Evolutionary conservation across 176 grass and related monocot species (phyloP), one percentile per base, ranked within the genome.

Genomic region (Lolium multiflorum): DNA sequence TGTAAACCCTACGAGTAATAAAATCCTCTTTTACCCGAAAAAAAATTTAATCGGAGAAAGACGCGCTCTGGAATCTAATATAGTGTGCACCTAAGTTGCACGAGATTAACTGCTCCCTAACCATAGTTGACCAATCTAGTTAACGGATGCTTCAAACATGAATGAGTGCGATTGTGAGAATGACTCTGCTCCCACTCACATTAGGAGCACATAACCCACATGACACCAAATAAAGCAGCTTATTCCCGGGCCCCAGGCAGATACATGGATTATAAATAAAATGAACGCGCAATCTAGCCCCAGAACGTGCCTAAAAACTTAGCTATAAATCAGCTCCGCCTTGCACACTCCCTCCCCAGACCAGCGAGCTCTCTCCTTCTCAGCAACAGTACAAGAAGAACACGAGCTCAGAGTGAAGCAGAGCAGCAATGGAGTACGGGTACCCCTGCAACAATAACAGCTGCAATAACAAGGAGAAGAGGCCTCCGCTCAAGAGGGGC

Each of bases 361-460:
- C 62, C 63, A 86, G 9, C 14, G 11, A 60, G 7, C 43, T 21
- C 46, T 80, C 28, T 9, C 31, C 89, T 76, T 31, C 81, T 31
- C 65, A 71, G 7, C 66, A 80, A 54, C 83, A 15, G 16, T 44
- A 4, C 5, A 10, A 10, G 46, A 20, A 39, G 57, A 18, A 11
- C 11, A 64, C n/a, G 3, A 64, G 61, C 11, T 47, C 39, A 21
- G 48, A 35, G 31, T 35, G 31, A 35, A 35, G 31, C 9, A 68
- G 31, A 78, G 51, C 7, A 63, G 50, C 76, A 88, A 88, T 91
- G 89, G 85, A 85, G 85, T 71, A 88, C 84, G 24, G 75, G 31
- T 56, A 48, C 83, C 55, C 79, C 24, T 83, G 41, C 69, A 72
- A 16, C 89, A 85, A 35, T 35, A 35, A 14, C 52, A 38, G 73